Conservation (phyloP, 2,329 filamentous ascomycete genomes). For the Fusarium algeriense region DNA sequence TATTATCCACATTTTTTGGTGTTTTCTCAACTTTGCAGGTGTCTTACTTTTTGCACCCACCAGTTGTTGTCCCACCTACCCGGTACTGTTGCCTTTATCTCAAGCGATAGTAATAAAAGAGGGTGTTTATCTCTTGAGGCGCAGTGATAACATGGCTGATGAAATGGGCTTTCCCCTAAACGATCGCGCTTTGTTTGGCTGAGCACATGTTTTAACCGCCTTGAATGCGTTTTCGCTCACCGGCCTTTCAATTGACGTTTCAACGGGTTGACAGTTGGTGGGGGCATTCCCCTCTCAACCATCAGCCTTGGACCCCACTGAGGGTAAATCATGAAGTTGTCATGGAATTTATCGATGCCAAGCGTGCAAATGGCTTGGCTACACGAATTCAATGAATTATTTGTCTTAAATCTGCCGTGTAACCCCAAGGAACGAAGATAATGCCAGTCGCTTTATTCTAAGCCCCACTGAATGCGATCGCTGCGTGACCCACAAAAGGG, state of each 20-base stretch:
- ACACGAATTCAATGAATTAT: neutral
- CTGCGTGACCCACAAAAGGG: constrained; percentile 35
- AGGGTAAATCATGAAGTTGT: constrained; percentile 2
- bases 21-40: neutral
- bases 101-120: neutral
- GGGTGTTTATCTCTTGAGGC: neutral
- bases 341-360: neutral
- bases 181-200: no score
- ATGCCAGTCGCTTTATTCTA: constrained; percentile 3
- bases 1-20: constrained; percentile 26
- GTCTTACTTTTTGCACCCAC: neutral
- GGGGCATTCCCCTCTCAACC: neutral
- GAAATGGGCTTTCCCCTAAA: no score
- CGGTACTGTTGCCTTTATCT: fast-evolving
- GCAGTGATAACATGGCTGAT: no score
- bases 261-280: fast-evolving
- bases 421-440: constrained; percentile 5
- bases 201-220: no score
- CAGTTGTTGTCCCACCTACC: neutral
- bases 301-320: neutral
- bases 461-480: neutral
- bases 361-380: neutral
- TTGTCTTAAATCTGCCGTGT: neutral
- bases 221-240: neutral
- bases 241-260: fast-evolving